These are phyloP conservation scores for Osmanthus fragrans DNA, from an alignment of 257 asterid species.

Conservation along the genomic window DNA sequence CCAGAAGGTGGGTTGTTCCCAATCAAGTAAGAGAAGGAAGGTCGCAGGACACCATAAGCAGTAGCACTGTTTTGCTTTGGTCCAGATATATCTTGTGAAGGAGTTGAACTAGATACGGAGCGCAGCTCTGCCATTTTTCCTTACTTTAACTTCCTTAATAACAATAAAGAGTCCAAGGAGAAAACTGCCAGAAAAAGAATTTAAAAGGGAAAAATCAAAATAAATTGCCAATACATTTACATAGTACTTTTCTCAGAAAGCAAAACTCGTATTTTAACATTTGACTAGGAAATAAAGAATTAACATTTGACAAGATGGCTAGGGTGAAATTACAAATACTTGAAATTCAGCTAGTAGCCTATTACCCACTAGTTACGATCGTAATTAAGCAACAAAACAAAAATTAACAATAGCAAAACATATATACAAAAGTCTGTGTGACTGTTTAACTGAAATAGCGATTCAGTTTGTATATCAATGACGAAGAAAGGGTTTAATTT, in stretches of 20 bases:
- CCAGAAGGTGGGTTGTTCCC: slow-evolving; percentile 23
- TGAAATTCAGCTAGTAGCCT: background rate
- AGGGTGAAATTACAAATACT: background rate
- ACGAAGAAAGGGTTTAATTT: background rate
- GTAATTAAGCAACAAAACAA: slow-evolving; percentile 1
- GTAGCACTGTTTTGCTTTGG: slow-evolving; percentile 17
- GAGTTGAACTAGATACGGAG: slow-evolving; percentile 24
- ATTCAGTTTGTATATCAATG: background rate
- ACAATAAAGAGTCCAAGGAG: background rate
- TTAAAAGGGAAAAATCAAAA: background rate
- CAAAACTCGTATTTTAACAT: background rate
- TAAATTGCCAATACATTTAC: background rate
- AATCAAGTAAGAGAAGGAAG: slow-evolving; percentile 42
- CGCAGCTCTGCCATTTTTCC: slow-evolving; percentile 29
- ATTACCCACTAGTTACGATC: slow-evolving; percentile 7
- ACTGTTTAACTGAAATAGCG: background rate
- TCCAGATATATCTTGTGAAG: slow-evolving; percentile 15
- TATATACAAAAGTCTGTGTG: background rate
- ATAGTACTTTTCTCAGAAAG: background rate
- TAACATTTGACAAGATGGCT: background rate
- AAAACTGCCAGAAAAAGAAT: background rate
- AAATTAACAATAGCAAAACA: slow-evolving; percentile 1
- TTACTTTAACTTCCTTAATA: background rate
- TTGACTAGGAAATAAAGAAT: background rate
- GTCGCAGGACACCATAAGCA: slow-evolving; percentile 23